Evolutionary conservation across 2,329 filamentous ascomycete genomes (phyloP), one percentile per base, ranked within the genome.

Genomic region (Escovopsis weberi): DNA sequence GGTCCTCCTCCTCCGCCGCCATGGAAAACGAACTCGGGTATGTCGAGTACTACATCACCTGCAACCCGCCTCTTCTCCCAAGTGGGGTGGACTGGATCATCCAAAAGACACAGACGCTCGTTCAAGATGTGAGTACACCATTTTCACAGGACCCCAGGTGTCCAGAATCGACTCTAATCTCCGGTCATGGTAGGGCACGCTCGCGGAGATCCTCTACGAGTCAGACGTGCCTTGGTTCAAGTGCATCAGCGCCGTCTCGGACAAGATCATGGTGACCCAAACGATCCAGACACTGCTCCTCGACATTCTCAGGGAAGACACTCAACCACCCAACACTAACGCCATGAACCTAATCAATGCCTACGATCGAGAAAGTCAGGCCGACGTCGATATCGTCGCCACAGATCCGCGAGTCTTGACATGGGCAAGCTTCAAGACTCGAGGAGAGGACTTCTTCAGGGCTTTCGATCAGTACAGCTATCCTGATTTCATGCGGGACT

Each of bases 151-250:
- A 4, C 6, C 32, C 23, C 32, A 23, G 3, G 3, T 5, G 23
- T 23, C 23, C 23, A 23, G 23, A 23, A 23, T 3, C 3, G 23
- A 23, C 12, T 12, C 8, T 12, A 10, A 15, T 15, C 23, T n/a
- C 46, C 36, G 11, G 45, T 33, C n/a, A 35, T 33, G 15, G 12
- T n/a, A 47, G 41, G 30, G 43, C 26, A 45, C 53, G 6, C 32
- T 59, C 0, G 1, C 53, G 1, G 61, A 64, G 38, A 49, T 64
- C 6, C 49, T 64, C 4, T 63, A 63, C 30, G 60, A 64, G 26
- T 59, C 60, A 1, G 55, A 60, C 0, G 43, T 55, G 0, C 53
- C 59, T 1, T 62, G 57, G 55, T 61, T 64, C 44, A 63, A 63
- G 41, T 38, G 58, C 6, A 57, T 61, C 12, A 38, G 53, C 0